Conservation (phyloP, 2,329 filamentous ascomycete species). For the Penicillium janthinellum region DNA sequence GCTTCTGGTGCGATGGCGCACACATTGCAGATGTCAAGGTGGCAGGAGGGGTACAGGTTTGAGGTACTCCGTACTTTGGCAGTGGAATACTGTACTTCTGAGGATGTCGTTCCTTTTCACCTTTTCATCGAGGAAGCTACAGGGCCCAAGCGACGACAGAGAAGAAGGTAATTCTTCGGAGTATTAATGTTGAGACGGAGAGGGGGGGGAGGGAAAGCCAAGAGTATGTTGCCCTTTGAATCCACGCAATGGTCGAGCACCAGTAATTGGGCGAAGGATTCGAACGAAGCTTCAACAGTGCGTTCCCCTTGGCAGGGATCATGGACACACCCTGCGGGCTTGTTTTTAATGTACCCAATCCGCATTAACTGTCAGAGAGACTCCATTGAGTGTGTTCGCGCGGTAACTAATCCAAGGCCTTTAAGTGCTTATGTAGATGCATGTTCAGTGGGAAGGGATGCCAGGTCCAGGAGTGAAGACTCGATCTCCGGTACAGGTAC, state of each 20-base stretch:
- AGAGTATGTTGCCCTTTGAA: constrained; percentile 8
- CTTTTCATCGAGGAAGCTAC: neutral
- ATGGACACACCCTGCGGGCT: neutral
- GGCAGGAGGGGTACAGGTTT: neutral
- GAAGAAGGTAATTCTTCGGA: neutral
- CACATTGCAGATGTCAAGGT: neutral
- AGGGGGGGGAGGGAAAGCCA: neutral
- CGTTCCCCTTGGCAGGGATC: constrained; percentile 1
- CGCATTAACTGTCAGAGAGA: neutral
- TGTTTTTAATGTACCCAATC: neutral
- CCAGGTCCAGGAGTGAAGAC: neutral
- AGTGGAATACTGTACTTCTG: neutral
- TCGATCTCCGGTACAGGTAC: neutral
- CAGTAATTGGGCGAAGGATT: constrained; percentile 6
- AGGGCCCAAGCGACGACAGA: neutral
- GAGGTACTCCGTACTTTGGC: neutral
- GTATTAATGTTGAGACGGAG: neutral
- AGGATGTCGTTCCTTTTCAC: neutral
- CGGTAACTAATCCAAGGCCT: neutral
- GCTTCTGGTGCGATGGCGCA: neutral
- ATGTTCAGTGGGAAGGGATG: neutral
- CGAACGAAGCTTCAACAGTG: constrained; percentile 13
- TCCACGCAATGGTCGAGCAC: constrained; percentile 16
- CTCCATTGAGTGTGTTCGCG: neutral
- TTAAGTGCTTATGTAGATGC: neutral